phyloP scores from a whole-genome alignment of 2,329 filamentous ascomycete genomes.

The Talaromyces sp. region DNA sequence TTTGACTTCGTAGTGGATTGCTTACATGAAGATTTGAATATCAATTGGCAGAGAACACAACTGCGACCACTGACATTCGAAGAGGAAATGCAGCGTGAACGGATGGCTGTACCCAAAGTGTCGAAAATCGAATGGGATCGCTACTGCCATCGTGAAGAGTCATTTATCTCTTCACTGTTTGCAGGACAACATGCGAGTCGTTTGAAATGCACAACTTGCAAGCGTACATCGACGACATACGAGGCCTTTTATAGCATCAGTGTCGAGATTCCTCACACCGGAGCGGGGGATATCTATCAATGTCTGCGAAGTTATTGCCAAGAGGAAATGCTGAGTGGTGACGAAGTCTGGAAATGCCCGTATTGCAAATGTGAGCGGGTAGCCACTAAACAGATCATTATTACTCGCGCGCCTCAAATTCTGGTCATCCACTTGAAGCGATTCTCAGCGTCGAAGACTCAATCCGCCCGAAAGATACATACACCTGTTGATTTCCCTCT shows the following conservation, averaged over 20 bases:
- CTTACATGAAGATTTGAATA: conserved; percentile 81
- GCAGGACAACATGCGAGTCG: conserved; percentile 64
- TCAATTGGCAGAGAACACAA: conserved; percentile 55
- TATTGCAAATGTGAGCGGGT: conserved; percentile 64
- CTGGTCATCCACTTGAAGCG: conserved; percentile 74
- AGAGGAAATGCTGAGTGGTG: conserved; percentile 62
- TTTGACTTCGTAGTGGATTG: conserved; percentile 75
- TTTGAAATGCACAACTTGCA: conserved; percentile 57
- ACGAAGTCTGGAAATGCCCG: conserved; percentile 68
- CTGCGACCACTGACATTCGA: conserved; percentile 54
- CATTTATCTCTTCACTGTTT: conserved; percentile 75
- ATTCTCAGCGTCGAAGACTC: conserved; percentile 54
- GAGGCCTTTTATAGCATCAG: conserved; percentile 67
- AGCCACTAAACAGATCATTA: conserved; percentile 64
- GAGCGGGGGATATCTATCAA: conserved; percentile 57
- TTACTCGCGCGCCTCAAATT: conserved; percentile 73
- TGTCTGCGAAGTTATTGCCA: conserved; percentile 66
- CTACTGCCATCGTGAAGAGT: conserved; percentile 64
- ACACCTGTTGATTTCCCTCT: conserved; percentile 73
- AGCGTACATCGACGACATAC: conserved; percentile 60
- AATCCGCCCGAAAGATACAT: conserved; percentile 61
- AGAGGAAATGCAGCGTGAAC: conserved; percentile 58
- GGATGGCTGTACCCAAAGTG: conserved; percentile 58
- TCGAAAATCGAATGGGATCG: conserved; percentile 68
- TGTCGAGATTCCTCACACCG: conserved; percentile 62